phyloP scores from a whole-genome alignment of 2,329 filamentous ascomycete genomes.

The Hypoxylon sp. region DNA sequence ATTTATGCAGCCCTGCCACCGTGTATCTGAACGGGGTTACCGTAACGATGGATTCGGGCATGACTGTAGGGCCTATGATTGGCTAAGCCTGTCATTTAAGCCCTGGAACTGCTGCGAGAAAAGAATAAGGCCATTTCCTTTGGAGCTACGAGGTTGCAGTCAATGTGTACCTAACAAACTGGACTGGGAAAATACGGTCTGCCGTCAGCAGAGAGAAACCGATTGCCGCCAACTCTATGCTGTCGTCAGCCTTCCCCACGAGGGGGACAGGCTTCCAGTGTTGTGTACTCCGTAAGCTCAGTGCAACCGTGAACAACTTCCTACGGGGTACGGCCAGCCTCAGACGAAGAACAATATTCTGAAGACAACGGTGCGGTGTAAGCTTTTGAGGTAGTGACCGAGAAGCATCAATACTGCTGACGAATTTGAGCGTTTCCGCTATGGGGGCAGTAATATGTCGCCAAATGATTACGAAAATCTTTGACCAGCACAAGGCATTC shows the following conservation, averaged over 20 bases:
- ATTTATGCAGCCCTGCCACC: conserved; percentile 31
- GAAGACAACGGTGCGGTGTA: background rate
- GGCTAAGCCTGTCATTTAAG: too few relatives aligned
- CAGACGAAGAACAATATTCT: conserved; percentile 9
- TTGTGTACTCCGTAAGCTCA: conserved; percentile 16
- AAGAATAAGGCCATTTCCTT: too few relatives aligned
- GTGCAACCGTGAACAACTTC: background rate
- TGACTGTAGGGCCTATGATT: conserved; percentile 14
- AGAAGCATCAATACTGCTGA: conserved; percentile 13
- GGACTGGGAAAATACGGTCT: too few relatives aligned
- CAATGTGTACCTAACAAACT: too few relatives aligned
- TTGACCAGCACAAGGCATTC: too few relatives aligned
- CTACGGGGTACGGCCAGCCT: conserved; percentile 12
- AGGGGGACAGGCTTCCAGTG: background rate
- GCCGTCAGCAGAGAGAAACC: too few relatives aligned
- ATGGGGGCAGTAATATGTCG: background rate
- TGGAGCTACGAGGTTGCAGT: too few relatives aligned
- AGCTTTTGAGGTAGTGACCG: background rate
- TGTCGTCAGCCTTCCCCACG: conserved; percentile 6
- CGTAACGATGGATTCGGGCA: conserved; percentile 30
- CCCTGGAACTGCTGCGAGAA: too few relatives aligned
- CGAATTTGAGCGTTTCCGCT: background rate
- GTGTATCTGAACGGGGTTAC: conserved; percentile 31
- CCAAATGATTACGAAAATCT: background rate
- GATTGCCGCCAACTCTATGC: background rate